Evolutionary conservation across 345 rosid genomes (phyloP), one percentile per base, ranked within the genome.

Genomic region (Moricandia arvensis): DNA sequence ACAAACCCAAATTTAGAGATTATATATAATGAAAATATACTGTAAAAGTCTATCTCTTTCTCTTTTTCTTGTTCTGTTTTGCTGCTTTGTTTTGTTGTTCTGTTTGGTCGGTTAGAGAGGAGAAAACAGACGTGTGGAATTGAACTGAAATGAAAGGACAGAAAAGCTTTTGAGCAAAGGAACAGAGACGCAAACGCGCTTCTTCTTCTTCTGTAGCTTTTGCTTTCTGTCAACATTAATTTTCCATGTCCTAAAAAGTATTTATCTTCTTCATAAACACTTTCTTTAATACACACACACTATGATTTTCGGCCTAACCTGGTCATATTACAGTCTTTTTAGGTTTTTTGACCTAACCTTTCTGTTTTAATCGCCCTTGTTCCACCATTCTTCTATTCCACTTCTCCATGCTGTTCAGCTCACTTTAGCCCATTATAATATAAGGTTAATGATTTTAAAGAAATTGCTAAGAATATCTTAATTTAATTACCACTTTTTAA

Each of bases 111-210:
- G 12, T 18, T 26, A 53, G 45, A 61, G 64, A 61, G 69, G 54
- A 29, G 31, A 29, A 29, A 29, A 29, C 61, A 77, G 73, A 78
- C 81, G 81, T 78, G 77, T 37, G 59, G 15, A 29, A 29, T 29
- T 3, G 21, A 68, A 78, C 77, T 72, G 81, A n/a, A 58, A 55
- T 38, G 16, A 33, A 24, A 35, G 73, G 41, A 66, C 58, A 75
- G 67, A 72, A 70, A 29, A 29, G 31, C 4, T 29, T 29, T 29
- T 29, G 31, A 29, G 31, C 31, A 29, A 29, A 29, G 31, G 31
- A 27, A 68, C 78, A 73, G 81, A 78, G 81, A 73, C 8, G 74
- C 77, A 41, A 54, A 78, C 81, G 74, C 78, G 81, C 30, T 73
- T 72, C 31, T 26, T 34, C 15, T 31, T 24, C 2, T 13, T 17